Base-by-base conservation (phyloP, 2,329 filamentous ascomycete genomes). In the Aspergillus nomiae region DNA sequence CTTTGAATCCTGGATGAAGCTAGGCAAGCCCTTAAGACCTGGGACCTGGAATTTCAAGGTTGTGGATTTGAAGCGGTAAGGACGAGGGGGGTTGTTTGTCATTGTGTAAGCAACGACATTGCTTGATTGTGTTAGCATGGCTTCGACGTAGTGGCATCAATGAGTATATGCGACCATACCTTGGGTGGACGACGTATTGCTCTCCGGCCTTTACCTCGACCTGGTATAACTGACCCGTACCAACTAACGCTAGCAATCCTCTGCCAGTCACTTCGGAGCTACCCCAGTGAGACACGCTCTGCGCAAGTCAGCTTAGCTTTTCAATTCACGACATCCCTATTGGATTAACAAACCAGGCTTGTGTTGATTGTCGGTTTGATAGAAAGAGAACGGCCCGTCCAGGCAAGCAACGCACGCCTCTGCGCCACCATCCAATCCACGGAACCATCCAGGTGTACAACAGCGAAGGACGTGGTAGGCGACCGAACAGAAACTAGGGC, bases 341-440 rank as follows among this genome's bases (percentile, higher is more conserved):
- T 53, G 12, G 32, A 14, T 36, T 21, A 30, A 74, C 79, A 63
- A 73, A 86, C 89, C 74, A 97, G 85, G 67, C 86, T 86, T 50
- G 85, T 85, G 71, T 93, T 94, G 67, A 96, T 83, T 54, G 88
- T 89, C 3, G 94, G 92, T 41, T 88, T 89, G 51, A 95, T 85
- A 19, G 84, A 83, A 60, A 99, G 83, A 0, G 92, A 93, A 76
- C 96, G 92, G 32, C 95, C 95, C 0, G 94, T 97, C 95, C 95
- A 99, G 60, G 95, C 95, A n/a, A 98, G 84, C 59, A 99, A 84
- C 1, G 93, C 93, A 68, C 92, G 90, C 65, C 92, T 87, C 76
- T 98, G 94, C 8, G 92, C 87, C 10, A 99, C 83, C 83, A 97
- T 92, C 94, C 95, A 99, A 80, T 99, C 95, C 62, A 93, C 89